Evolutionary conservation across 2,329 filamentous ascomycete species (phyloP).

Genomic region (Eurotiales sp.): DNA sequence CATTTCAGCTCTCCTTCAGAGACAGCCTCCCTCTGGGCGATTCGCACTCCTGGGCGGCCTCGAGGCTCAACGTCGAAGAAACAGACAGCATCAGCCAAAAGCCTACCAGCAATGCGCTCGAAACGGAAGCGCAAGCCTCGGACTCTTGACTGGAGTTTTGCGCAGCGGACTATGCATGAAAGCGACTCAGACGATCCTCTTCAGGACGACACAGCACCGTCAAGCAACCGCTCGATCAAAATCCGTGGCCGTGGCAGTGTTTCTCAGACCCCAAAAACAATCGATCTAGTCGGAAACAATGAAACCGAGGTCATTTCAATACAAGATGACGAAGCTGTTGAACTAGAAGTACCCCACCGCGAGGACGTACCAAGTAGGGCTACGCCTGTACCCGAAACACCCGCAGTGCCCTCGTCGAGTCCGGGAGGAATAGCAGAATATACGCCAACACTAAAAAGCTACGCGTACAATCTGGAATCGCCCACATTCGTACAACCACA

Average conservation of each 20-base stretch:
- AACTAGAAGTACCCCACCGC: background rate
- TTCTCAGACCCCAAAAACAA: conserved; percentile 7
- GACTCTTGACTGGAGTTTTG: conserved; percentile 37
- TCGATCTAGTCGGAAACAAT: background rate
- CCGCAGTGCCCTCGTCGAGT: conserved; percentile 10
- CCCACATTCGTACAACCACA: conserved; percentile 18
- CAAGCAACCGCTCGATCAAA: conserved; percentile 15
- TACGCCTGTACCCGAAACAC: conserved; percentile 2
- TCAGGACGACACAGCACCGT: conserved; percentile 31
- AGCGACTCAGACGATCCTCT: conserved; percentile 43
- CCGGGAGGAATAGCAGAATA: background rate
- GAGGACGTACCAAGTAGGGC: background rate
- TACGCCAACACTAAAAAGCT: conserved; percentile 7
- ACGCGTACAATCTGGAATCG: conserved; percentile 2
- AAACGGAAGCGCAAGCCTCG: conserved; percentile 27
- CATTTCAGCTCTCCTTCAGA: conserved; percentile 32
- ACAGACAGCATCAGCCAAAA: conserved; percentile 21
- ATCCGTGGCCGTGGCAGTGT: background rate
- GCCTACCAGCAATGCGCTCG: conserved; percentile 17
- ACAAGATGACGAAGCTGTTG: background rate
- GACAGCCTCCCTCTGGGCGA: conserved; percentile 36
- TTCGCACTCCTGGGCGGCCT: conserved; percentile 21
- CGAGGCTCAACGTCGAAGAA: conserved; percentile 21
- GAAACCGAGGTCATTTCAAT: background rate
- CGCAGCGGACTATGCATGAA: conserved; percentile 25